Conservation (phyloP, 345 rosid genomes). For the Rhizophora apiculata region DNA sequence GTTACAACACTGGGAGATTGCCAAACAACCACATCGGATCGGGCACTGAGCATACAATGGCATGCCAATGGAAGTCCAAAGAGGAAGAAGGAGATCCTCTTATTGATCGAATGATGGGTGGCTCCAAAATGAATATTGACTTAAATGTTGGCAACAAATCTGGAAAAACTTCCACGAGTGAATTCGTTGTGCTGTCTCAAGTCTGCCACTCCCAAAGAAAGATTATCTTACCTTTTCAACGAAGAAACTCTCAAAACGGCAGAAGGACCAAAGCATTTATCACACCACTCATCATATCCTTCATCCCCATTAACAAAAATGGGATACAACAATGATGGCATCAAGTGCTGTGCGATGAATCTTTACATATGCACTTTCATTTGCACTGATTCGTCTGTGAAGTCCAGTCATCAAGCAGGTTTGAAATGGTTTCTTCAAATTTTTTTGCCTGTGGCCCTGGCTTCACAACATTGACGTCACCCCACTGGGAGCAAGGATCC, state of each 20-base stretch:
- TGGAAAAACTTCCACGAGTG: background rate
- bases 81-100: conserved; percentile 12
- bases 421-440: conserved; percentile 60
- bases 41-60: conserved; percentile 20
- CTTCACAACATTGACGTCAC: conserved; percentile 66
- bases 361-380: conserved; percentile 32
- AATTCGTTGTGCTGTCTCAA: conserved; percentile 22
- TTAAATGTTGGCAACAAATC: too few relatives aligned
- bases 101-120: too few relatives aligned
- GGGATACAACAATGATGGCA: conserved; percentile 33
- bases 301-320: conserved; percentile 35
- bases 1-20: conserved; percentile 12
- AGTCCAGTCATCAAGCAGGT: conserved; percentile 69
- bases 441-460: conserved; percentile 78
- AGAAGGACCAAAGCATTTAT: conserved; percentile 36
- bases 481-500: conserved; percentile 94
- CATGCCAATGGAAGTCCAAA: conserved; percentile 25
- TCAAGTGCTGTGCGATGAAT: conserved; percentile 43
- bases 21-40: background rate
- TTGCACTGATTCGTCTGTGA: conserved; percentile 75
- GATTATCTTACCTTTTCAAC: too few relatives aligned
- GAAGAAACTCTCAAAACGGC: conserved; percentile 13
- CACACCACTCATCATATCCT: conserved; percentile 10
- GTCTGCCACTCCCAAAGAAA: conserved; percentile 19
- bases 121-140: too few relatives aligned